Conservation (phyloP, 1,139 yeast genomes). For the Candida dubliniensis region DNA sequence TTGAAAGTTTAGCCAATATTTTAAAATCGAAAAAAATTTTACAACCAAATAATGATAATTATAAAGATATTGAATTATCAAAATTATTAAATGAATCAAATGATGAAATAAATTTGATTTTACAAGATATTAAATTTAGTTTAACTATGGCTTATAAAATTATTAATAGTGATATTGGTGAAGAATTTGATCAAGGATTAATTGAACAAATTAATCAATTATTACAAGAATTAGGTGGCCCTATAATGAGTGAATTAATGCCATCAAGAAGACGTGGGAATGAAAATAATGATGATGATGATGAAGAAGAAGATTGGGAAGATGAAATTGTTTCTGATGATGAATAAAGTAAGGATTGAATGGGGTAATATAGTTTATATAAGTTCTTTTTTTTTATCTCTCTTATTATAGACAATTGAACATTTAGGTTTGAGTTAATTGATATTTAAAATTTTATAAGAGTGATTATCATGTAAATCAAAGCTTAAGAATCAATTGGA, state of each 20-base stretch:
- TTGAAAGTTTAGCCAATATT: slow-evolving; percentile 76
- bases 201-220: slow-evolving; percentile 51
- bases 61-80: slow-evolving; percentile 46
- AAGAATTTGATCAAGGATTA: slow-evolving; percentile 57
- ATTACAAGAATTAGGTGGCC: slow-evolving; percentile 61
- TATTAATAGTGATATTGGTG: slow-evolving; percentile 41
- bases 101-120: slow-evolving; percentile 29
- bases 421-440: too few relatives aligned
- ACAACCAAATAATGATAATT: slow-evolving; percentile 35
- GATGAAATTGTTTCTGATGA: slow-evolving; percentile 40
- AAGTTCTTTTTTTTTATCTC: too few relatives aligned
- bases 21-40: slow-evolving; percentile 51
- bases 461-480: too few relatives aligned
- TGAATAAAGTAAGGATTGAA: slow-evolving; percentile 7
- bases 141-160: slow-evolving; percentile 58
- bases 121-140: slow-evolving; percentile 52
- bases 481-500: too few relatives aligned
- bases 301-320: slow-evolving; percentile 46
- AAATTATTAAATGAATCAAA: slow-evolving; percentile 23
- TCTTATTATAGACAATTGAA: too few relatives aligned
- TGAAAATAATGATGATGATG: slow-evolving; percentile 28
- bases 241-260: slow-evolving; percentile 46
- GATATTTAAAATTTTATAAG: too few relatives aligned
- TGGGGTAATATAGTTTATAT: background rate
- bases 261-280: slow-evolving; percentile 43